A percentile compares a stretch with the other conserved stretches of the same genome.
Conservation (phyloP, 257 asterid species). For the Solanum raphanifolium region DNA sequence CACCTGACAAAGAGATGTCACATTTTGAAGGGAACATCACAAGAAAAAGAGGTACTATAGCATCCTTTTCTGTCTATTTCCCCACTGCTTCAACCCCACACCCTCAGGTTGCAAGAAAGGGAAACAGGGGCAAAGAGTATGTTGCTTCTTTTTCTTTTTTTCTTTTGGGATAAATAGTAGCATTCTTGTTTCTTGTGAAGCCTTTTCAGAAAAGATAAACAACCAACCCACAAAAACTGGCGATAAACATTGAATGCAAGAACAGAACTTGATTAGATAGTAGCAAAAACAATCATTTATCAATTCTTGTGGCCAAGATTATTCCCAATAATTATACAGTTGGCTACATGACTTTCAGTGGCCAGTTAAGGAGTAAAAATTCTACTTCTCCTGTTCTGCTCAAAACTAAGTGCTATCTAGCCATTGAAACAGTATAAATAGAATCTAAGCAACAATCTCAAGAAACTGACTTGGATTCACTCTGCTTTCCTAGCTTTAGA, state of each 20-base stretch:
- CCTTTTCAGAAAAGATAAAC: neutral
- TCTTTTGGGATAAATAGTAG: neutral
- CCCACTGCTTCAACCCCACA: neutral
- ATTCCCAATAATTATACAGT: neutral
- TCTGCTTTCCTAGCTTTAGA: conserved; percentile 63
- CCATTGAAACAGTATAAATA: neutral
- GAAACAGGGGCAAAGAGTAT: neutral
- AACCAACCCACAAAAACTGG: neutral
- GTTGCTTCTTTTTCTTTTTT: neutral
- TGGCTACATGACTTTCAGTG: neutral
- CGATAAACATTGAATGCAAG: neutral
- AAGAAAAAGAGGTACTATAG: neutral
- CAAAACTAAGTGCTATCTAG: conserved; percentile 3
- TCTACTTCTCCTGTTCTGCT: neutral
- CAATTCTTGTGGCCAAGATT: neutral
- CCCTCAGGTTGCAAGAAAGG: neutral
- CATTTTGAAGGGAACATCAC: neutral
- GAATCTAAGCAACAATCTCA: neutral
- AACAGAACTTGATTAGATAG: neutral
- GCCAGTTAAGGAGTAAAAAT: neutral
- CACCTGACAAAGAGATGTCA: neutral
- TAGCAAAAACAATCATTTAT: neutral
- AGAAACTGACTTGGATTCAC: conserved; percentile 25
- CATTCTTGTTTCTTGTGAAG: neutral
- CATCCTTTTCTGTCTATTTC: neutral